Evolutionary conservation across 1,284 basidiomycete genomes (phyloP).

Genomic region (Rhodotorula sp.): DNA sequence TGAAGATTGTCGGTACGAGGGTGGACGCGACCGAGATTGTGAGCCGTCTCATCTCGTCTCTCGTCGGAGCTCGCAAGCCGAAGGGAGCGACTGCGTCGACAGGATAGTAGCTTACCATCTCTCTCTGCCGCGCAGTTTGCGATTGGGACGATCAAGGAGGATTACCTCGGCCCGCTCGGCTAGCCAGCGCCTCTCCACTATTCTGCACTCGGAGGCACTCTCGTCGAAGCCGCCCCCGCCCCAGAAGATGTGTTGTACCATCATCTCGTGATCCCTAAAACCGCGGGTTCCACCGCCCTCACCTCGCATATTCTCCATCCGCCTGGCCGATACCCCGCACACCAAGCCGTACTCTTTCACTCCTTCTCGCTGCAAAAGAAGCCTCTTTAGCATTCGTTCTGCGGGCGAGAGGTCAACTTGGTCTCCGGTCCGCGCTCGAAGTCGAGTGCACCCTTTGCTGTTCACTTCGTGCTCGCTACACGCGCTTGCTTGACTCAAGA

Average conservation of each 20-base stretch:
- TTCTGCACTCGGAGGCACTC: neutral
- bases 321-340: too few species aligned
- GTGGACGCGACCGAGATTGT: slow-evolving; percentile 98
- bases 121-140: slow-evolving; percentile 65
- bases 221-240: neutral
- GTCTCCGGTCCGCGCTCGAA: too few species aligned
- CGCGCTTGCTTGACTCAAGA: neutral
- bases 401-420: too few species aligned
- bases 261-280: neutral
- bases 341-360: too few species aligned
- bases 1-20: slow-evolving; percentile 95
- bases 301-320: too few species aligned
- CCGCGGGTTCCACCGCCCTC: neutral
- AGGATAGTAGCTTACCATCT: neutral
- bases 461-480: neutral
- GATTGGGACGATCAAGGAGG: slow-evolving; percentile 91
- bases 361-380: too few species aligned
- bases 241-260: neutral
- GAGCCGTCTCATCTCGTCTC: neutral
- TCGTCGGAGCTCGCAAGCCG: neutral
- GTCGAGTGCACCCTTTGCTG: neutral
- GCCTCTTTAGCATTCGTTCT: too few species aligned
- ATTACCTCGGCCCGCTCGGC: slow-evolving; percentile 79
- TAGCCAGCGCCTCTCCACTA: neutral
- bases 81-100: neutral